A percentile compares a stretch with the other conserved stretches of the same genome.
Evolutionary conservation across 1,284 basidiomycete genomes (phyloP).

Genomic region (Ceratobasidium sp.): DNA sequence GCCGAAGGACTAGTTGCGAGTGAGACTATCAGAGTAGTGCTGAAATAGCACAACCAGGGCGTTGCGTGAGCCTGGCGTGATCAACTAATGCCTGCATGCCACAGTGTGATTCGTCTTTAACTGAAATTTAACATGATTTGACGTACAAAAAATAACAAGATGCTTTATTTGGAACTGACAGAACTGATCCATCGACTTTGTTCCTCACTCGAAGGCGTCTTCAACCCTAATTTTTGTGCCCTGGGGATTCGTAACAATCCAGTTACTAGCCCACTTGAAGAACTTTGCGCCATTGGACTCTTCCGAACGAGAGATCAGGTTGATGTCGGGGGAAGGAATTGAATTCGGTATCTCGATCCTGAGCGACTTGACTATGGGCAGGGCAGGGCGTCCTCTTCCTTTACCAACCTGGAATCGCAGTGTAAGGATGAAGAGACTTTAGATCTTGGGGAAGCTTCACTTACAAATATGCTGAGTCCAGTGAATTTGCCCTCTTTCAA

Average conservation of each 20-base stretch:
- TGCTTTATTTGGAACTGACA: too few relatives aligned
- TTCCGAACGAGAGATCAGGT: conserved; percentile 13
- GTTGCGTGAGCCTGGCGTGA: too few relatives aligned
- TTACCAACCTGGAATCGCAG: not conserved
- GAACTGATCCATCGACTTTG: too few relatives aligned
- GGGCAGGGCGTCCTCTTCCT: not conserved
- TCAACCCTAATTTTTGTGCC: not conserved
- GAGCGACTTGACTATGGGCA: conserved; percentile 28
- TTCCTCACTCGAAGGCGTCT: not conserved
- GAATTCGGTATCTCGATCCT: conserved; percentile 25
- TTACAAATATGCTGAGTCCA: conserved; percentile 33
- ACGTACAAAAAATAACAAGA: too few relatives aligned
- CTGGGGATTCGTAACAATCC: not conserved
- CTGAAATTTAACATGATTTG: too few relatives aligned
- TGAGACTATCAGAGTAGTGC: too few relatives aligned
- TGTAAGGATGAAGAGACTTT: not conserved
- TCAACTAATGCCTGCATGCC: too few relatives aligned
- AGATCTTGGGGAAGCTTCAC: not conserved
- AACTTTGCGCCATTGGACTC: not conserved
- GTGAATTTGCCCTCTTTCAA: conserved; percentile 18
- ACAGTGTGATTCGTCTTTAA: too few relatives aligned
- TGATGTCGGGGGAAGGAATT: not conserved
- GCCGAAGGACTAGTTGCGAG: too few relatives aligned
- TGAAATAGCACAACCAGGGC: too few relatives aligned
- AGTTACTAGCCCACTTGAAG: conserved; percentile 23